Percentiles rank a stretch among this genome's conserved stretches.
Evolutionary conservation across 768 basidiomycete genomes (phyloP).

Genomic region (Lactarius deliciosus): DNA sequence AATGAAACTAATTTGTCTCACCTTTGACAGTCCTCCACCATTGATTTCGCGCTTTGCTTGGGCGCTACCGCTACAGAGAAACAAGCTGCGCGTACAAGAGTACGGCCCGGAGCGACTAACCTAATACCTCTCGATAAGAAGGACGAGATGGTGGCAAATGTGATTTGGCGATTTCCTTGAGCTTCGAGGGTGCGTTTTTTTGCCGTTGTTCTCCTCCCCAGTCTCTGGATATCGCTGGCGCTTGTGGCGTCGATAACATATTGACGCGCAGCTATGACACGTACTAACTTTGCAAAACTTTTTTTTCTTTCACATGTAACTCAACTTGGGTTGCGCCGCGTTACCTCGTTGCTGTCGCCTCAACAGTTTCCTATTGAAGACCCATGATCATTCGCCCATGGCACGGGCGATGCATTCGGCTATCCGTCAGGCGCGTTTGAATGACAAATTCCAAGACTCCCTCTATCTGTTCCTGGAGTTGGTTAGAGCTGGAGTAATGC

Average conservation of each 20-base stretch:
- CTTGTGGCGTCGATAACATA: conserved; percentile 26
- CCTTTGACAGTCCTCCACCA: conserved; percentile 80
- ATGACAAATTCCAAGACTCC: conserved; percentile 98
- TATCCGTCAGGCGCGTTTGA: conserved; percentile 72
- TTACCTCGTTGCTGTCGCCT: conserved; percentile 17
- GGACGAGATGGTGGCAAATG: conserved; percentile 97
- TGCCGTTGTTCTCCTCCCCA: conserved; percentile 13
- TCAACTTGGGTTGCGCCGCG: conserved; percentile 11
- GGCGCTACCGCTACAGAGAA: conserved; percentile 85
- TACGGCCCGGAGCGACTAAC: conserved; percentile 47
- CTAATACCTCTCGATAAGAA: conserved; percentile 80
- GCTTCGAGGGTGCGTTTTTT: conserved; percentile 75
- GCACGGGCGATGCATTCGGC: conserved; percentile 91
- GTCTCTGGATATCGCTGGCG: conserved; percentile 19
- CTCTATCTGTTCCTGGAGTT: conserved; percentile 94
- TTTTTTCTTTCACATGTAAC: conserved; percentile 20
- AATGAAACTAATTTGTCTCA: conserved; percentile 5
- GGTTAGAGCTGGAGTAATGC: conserved; percentile 94
- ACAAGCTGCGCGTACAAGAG: conserved; percentile 78
- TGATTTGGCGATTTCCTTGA: conserved; percentile 98
- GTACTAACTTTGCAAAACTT: conserved; percentile 14
- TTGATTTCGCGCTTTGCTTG: conserved; percentile 92
- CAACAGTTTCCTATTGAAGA: conserved; percentile 79
- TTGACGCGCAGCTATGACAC: conserved; percentile 26
- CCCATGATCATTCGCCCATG: conserved; percentile 85